Evolutionary conservation across 2,329 filamentous ascomycete species (phyloP).

Genomic region (Colletotrichum sp.): DNA sequence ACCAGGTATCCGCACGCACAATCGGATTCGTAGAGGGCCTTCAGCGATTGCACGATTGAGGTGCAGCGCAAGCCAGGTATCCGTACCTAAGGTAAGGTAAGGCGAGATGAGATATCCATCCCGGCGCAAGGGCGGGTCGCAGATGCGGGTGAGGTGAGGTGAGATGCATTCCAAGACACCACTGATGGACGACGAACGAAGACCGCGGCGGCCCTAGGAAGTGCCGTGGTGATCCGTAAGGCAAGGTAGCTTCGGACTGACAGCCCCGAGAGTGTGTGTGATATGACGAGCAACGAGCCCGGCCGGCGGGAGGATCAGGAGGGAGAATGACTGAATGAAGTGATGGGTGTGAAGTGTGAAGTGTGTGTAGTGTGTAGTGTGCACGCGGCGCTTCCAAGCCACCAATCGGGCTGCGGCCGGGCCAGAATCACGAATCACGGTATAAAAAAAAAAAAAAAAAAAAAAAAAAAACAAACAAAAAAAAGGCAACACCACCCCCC

Average conservation of each 20-base stretch:
- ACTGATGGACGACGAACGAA: not conserved
- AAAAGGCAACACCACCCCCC: too few species aligned
- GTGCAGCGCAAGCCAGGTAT: not conserved
- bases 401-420: slow-evolving; percentile 15
- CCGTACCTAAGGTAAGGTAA: not conserved
- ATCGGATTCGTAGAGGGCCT: not conserved
- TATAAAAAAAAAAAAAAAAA: not conserved
- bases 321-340: not conserved
- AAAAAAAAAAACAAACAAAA: too few species aligned
- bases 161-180: not conserved
- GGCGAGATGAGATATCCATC: not conserved
- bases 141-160: not conserved
- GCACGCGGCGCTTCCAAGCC: not conserved
- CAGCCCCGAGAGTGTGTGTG: not conserved
- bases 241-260: not conserved
- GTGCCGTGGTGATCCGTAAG: not conserved
- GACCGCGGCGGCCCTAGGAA: not conserved
- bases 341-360: not conserved
- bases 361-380: not conserved
- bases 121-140: not conserved
- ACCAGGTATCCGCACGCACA: not conserved
- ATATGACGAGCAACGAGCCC: not conserved
- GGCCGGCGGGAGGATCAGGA: not conserved
- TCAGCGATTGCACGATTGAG: not conserved
- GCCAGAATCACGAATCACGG: not conserved